Evolutionary conservation across 2,329 filamentous ascomycete species (phyloP).

Genomic region (Penicillium sclerotiorum): DNA sequence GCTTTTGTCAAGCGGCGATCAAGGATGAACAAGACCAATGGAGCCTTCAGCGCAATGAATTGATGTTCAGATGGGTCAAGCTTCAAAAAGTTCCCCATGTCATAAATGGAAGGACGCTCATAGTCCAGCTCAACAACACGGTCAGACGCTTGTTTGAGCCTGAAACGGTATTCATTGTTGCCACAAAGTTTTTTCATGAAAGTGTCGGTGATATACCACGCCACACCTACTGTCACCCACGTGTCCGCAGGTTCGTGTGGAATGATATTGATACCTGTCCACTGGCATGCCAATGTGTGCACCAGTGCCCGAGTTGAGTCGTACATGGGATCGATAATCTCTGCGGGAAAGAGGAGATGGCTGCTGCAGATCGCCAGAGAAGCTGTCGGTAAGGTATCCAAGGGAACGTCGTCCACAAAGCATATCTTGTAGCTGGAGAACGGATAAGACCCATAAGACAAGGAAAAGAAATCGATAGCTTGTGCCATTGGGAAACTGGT

Average conservation of each 20-base stretch:
- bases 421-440: constrained; percentile 91
- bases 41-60: constrained; percentile 88
- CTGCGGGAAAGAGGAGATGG: constrained; percentile 78
- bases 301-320: constrained; percentile 79
- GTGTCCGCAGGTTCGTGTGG: constrained; percentile 77
- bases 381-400: constrained; percentile 75
- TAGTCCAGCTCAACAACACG: constrained; percentile 79
- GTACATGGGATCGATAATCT: constrained; percentile 82
- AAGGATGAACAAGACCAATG: constrained; percentile 88
- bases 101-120: constrained; percentile 77
- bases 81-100: constrained; percentile 75
- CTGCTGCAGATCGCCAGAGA: constrained; percentile 87
- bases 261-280: constrained; percentile 91
- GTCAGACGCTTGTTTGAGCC: constrained; percentile 83
- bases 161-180: constrained; percentile 91
- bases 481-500: constrained; percentile 81
- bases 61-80: constrained; percentile 84
- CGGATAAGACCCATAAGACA: constrained; percentile 86
- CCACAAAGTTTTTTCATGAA: constrained; percentile 90
- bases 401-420: constrained; percentile 86
- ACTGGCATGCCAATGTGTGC: constrained; percentile 84
- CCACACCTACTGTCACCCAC: constrained; percentile 87
- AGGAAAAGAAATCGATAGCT: constrained; percentile 87
- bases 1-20: constrained; percentile 89
- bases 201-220: constrained; percentile 92